phyloP scores from a whole-genome alignment of 106 monocot genomes.

The Gastrodia elata region DNA sequence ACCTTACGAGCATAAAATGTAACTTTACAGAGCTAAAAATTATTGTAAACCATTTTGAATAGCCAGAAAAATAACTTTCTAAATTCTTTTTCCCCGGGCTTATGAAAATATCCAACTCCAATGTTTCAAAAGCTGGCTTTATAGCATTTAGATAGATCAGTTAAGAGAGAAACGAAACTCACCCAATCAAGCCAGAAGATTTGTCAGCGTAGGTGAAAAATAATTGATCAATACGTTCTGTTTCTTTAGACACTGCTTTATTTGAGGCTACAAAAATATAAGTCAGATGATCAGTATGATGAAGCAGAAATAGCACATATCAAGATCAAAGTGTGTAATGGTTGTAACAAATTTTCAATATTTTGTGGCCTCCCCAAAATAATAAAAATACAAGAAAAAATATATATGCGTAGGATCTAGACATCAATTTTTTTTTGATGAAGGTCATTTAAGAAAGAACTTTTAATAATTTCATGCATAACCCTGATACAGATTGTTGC shows the following conservation, averaged over 20 bases:
- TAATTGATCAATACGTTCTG: conserved; percentile 8
- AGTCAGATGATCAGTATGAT: background rate
- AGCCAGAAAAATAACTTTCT: background rate
- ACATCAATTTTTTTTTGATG: too few relatives aligned
- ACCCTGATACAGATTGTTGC: too few relatives aligned
- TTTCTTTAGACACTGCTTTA: conserved; percentile 5
- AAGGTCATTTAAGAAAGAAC: too few relatives aligned
- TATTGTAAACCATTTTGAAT: background rate
- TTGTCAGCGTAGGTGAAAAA: conserved; percentile 3
- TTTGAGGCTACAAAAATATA: conserved; percentile 5
- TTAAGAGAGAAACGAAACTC: background rate
- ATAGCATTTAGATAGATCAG: background rate
- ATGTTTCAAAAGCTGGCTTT: background rate
- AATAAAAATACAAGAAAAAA: background rate
- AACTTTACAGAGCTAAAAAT: background rate
- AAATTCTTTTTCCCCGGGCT: background rate
- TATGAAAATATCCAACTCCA: background rate
- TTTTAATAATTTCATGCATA: too few relatives aligned
- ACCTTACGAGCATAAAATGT: too few relatives aligned
- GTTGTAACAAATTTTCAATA: background rate
- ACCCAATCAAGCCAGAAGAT: conserved; percentile 8
- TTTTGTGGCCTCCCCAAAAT: background rate
- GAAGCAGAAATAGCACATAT: conserved; percentile 1
- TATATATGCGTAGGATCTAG: background rate
- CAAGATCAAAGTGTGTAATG: background rate